Percentiles rank a stretch among this genome's conserved stretches.
Evolutionary conservation across 768 basidiomycete species (phyloP).

Genomic region (Zangia roseola): DNA sequence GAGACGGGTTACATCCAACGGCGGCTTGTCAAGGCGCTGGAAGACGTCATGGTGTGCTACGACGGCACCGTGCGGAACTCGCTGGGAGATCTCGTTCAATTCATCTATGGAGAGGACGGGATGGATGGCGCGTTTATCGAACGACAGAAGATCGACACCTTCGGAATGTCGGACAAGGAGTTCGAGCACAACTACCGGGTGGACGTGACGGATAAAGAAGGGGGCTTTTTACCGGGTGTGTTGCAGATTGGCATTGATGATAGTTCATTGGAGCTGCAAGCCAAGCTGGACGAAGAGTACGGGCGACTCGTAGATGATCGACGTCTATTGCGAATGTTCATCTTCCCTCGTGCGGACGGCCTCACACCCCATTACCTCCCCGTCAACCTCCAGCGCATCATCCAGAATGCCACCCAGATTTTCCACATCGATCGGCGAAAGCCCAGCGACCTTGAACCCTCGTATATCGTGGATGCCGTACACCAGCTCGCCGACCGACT

Average conservation of each 20-base stretch:
- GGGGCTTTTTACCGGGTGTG: constrained; percentile 75
- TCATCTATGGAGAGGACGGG: constrained; percentile 97
- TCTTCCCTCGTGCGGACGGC: constrained; percentile 78
- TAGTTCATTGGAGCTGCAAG: constrained; percentile 78
- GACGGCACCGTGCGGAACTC: constrained; percentile 98
- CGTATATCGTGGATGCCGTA: constrained; percentile 81
- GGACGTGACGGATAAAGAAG: constrained; percentile 82
- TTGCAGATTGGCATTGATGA: constrained; percentile 89
- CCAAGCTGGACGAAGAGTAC: constrained; percentile 79
- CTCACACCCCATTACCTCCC: constrained; percentile 82
- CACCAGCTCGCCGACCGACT: constrained; percentile 73
- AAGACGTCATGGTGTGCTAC: constrained; percentile 96
- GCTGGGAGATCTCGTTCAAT: constrained; percentile 92
- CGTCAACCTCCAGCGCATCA: constrained; percentile 92
- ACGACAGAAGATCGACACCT: constrained; percentile 90
- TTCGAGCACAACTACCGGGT: constrained; percentile 95
- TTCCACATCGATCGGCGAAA: constrained; percentile 96
- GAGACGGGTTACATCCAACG: constrained; percentile 99
- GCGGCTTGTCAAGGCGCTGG: constrained; percentile 94
- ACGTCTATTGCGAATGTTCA: constrained; percentile 70
- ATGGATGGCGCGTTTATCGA: constrained; percentile 99
- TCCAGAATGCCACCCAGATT: constrained; percentile 93
- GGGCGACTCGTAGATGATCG: constrained; percentile 69
- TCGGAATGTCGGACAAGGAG: constrained; percentile 72
- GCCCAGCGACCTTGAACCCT: constrained; percentile 88